phyloP scores from a whole-genome alignment of 192 early-diverging fungal species.

The Mortierella antarctica region DNA sequence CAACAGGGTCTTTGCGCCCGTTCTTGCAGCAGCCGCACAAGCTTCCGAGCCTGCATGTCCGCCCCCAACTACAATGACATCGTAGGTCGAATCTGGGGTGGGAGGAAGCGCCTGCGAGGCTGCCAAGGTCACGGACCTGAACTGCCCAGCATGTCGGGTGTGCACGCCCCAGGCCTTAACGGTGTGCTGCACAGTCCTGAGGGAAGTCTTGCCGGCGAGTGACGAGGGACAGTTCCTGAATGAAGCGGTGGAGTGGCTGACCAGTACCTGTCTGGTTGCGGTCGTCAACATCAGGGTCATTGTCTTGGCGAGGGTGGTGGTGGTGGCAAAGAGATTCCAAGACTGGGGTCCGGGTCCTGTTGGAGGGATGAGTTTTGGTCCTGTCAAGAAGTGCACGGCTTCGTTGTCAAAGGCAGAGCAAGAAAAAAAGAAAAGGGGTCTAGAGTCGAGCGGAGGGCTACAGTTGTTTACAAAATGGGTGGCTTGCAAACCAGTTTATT shows the following conservation, averaged over 20 bases:
- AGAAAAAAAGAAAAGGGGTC: too few relatives aligned
- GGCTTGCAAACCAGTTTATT: background rate
- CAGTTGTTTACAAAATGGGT: background rate
- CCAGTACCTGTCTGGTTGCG: slow-evolving; percentile 26
- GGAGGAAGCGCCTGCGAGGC: slow-evolving; percentile 41
- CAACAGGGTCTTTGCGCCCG: slow-evolving; percentile 77
- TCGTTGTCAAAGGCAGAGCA: too few relatives aligned
- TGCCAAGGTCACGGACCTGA: slow-evolving; percentile 44
- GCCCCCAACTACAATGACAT: slow-evolving; percentile 87
- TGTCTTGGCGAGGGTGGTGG: background rate
- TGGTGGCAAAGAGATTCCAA: background rate
- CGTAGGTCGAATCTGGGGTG: slow-evolving; percentile 54
- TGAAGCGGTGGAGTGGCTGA: slow-evolving; percentile 17
- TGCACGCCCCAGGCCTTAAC: background rate
- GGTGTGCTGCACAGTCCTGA: slow-evolving; percentile 3
- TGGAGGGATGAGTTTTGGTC: background rate
- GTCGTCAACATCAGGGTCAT: slow-evolving; percentile 24
- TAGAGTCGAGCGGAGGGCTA: too few relatives aligned
- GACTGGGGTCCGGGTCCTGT: background rate
- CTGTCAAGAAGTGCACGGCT: too few relatives aligned
- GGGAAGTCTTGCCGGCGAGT: background rate
- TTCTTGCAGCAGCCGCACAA: slow-evolving; percentile 78
- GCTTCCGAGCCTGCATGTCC: slow-evolving; percentile 90
- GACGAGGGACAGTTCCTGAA: slow-evolving; percentile 22
- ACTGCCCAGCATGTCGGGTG: slow-evolving; percentile 4